Percentiles rank a stretch among this genome's conserved stretches.
phyloP scores from a whole-genome alignment of 306 rosid species.

The Medicago arabica region DNA sequence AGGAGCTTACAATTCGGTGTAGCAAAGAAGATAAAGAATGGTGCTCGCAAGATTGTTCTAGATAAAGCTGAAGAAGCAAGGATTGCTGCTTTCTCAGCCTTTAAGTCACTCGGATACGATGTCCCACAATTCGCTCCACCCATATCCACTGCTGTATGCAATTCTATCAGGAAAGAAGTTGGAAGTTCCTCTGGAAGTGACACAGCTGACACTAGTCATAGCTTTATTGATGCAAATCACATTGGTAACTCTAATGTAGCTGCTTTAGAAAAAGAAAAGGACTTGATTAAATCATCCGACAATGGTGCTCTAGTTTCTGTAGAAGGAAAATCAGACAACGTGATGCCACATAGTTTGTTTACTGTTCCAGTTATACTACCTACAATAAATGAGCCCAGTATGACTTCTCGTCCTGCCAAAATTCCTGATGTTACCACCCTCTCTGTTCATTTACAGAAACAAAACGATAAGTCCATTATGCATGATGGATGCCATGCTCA shows the following conservation, averaged over 20 bases:
- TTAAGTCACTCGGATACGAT: conserved; percentile 82
- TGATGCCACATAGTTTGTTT: conserved; percentile 41
- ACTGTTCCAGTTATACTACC: conserved; percentile 51
- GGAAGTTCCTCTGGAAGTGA: conserved; percentile 62
- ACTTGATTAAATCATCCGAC: conserved; percentile 46
- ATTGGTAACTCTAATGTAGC: conserved; percentile 48
- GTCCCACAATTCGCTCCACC: conserved; percentile 76
- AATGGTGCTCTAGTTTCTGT: conserved; percentile 42
- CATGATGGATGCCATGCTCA: conserved; percentile 39
- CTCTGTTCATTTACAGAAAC: conserved; percentile 45
- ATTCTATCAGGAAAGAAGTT: conserved; percentile 60
- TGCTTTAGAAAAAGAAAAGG: conserved; percentile 46
- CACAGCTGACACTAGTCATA: conserved; percentile 51
- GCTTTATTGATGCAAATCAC: conserved; percentile 47
- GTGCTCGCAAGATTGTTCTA: conserved; percentile 91
- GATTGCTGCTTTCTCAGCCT: conserved; percentile 83
- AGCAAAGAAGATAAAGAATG: conserved; percentile 94
- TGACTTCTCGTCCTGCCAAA: conserved; percentile 43
- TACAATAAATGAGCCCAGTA: conserved; percentile 45
- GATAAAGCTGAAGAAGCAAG: conserved; percentile 99
- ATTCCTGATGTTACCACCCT: conserved; percentile 37
- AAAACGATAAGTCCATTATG: conserved; percentile 45
- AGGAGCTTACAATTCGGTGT: conserved; percentile 76
- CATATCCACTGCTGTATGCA: conserved; percentile 43
- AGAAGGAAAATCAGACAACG: conserved; percentile 50